These are phyloP conservation scores for Primulina huaijiensis DNA, from an alignment of 257 asterid species.

Conservation along the genomic window DNA sequence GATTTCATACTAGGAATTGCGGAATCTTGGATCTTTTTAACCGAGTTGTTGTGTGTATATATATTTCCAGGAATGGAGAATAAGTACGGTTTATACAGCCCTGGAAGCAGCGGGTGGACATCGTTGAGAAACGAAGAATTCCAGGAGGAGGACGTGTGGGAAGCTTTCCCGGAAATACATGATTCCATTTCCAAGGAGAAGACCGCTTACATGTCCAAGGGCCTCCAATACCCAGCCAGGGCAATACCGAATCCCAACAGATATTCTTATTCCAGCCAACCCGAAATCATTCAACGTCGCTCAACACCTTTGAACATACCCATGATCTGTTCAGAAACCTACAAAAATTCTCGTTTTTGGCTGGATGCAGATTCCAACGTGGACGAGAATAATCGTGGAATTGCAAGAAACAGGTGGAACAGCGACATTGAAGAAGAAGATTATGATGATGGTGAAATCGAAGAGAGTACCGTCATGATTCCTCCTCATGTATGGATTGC, in stretches of 20 bases:
- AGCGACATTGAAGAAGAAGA: constrained; percentile 39
- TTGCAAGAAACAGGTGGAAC: constrained; percentile 25
- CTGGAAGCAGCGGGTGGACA: constrained; percentile 45
- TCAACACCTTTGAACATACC: constrained; percentile 60
- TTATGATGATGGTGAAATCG: constrained; percentile 9
- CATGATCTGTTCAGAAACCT: not conserved
- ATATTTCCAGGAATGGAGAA: not conserved
- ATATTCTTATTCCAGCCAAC: constrained; percentile 6
- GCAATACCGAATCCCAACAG: constrained; percentile 36
- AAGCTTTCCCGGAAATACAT: constrained; percentile 17
- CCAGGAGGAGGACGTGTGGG: constrained; percentile 61
- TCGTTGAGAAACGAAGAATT: constrained; percentile 52
- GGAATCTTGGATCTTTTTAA: not conserved
- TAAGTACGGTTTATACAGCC: constrained; percentile 15
- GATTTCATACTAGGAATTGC: not conserved
- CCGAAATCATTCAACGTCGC: constrained; percentile 22
- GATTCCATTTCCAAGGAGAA: constrained; percentile 22
- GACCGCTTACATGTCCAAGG: constrained; percentile 23
- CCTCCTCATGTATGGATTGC: constrained; percentile 70
- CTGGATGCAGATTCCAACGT: not conserved
- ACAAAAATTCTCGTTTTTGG: constrained; percentile 8
- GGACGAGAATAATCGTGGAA: not conserved
- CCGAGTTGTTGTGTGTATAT: not conserved
- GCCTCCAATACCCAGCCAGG: constrained; percentile 27
- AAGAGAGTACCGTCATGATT: constrained; percentile 20